Evolutionary conservation across 2,329 filamentous ascomycete species (phyloP), one percentile per base, ranked within the genome.

Genomic region (Periconia digitata): DNA sequence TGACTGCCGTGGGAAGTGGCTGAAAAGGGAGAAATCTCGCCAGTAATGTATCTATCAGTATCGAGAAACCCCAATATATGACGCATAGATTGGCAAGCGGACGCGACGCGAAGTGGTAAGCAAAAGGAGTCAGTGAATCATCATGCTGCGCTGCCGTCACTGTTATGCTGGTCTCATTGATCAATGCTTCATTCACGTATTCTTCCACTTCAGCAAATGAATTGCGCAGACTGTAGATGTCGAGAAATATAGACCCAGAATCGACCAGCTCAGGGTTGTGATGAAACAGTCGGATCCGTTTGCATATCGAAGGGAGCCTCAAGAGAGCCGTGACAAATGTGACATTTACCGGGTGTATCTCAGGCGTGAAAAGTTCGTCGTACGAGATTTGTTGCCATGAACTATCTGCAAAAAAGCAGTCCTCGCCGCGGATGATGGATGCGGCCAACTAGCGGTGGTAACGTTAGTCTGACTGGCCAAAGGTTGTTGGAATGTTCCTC

Each of bases 11-110:
- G 2, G 24, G 6, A 20, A n/a, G 37, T 34, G 7, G 38, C 24
- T 13, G 24, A 27, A 27, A 17, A 1, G 34, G 39, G 38, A 40
- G 47, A 36, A 49, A 43, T 20, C 35, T 37, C 12, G 43, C 43
- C 22, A 43, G 42, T 7, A 50, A 43, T 6, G 39, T 50, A 34
- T 50, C 24, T 16, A 50, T 13, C n/a, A 46, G n/a, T 17, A 46
- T 38, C 2, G 38, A 40, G 32, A 50, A 17, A 10, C 22, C 43
- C 47, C 47, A 50, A n/a, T n/a, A 43, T 15, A 15, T 15, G 10
- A 37, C 35, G 18, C 47, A 50, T 3, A 46, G 3, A 17, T 36
- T 17, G 8, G 39, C 32, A 7, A 46, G 12, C 8, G n/a, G 8
- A 6, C 21, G 29, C 2, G 22, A 2, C 1, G 43, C 22, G 18